phyloP scores from a whole-genome alignment of 1,284 basidiomycete genomes.

The Leucoagaricus sp. region DNA sequence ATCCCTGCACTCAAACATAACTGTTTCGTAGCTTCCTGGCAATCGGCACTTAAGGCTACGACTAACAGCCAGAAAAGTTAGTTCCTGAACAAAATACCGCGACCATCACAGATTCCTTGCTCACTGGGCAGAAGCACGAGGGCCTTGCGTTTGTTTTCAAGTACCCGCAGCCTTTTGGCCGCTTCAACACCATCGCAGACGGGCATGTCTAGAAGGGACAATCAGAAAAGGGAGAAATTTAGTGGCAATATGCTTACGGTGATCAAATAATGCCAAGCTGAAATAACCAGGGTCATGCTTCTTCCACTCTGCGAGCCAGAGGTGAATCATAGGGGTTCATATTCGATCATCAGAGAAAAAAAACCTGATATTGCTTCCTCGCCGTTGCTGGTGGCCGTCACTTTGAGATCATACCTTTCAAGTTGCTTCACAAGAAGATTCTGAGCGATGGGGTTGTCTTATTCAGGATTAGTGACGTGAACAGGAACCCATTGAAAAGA shows the following conservation, averaged over 20 bases:
- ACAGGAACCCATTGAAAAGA: not conserved
- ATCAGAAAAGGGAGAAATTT: not conserved
- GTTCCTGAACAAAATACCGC: not conserved
- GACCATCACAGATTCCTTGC: conserved; percentile 23
- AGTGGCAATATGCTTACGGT: conserved; percentile 46
- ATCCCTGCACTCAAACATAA: conserved; percentile 72
- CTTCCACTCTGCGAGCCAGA: conserved; percentile 55
- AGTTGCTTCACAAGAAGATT: conserved; percentile 66
- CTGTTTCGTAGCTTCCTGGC: conserved; percentile 73
- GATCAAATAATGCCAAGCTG: conserved; percentile 69
- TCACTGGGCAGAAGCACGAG: conserved; percentile 55
- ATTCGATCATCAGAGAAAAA: too few species aligned
- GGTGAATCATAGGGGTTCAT: not conserved
- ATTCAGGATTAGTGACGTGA: not conserved
- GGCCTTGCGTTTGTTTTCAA: conserved; percentile 58
- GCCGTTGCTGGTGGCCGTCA: conserved; percentile 63
- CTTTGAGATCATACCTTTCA: conserved; percentile 57
- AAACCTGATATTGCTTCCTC: conserved; percentile 62
- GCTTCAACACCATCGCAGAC: conserved; percentile 75
- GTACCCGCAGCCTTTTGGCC: conserved; percentile 56
- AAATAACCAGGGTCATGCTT: conserved; percentile 66
- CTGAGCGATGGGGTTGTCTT: conserved; percentile 71
- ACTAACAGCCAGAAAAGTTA: conserved; percentile 39
- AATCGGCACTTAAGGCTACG: conserved; percentile 70
- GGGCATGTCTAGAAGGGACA: conserved; percentile 58